These are phyloP conservation scores for Rachicladosporium sp. DNA, from an alignment of 2,329 filamentous ascomycete genomes.

Conservation along the genomic window DNA sequence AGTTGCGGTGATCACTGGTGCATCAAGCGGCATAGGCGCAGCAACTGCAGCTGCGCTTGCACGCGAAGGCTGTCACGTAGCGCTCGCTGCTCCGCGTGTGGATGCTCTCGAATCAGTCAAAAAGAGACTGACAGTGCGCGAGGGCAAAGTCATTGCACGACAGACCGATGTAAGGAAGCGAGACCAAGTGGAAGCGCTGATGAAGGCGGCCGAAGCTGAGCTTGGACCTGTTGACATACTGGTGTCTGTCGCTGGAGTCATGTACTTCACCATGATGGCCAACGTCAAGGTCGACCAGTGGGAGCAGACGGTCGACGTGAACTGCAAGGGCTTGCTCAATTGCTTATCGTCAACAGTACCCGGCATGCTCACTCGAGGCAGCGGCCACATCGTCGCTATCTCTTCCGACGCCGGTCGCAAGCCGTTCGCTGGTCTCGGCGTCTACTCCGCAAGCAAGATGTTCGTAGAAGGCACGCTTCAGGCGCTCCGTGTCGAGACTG, in stretches of 20 bases:
- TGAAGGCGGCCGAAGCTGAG: conserved; percentile 45
- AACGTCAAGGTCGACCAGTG: conserved; percentile 63
- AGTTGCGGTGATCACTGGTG: conserved; percentile 64
- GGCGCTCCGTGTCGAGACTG: conserved; percentile 61
- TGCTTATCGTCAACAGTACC: conserved; percentile 59
- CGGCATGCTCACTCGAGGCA: conserved; percentile 55
- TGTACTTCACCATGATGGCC: conserved; percentile 84
- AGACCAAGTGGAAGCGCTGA: conserved; percentile 53
- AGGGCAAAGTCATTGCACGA: conserved; percentile 54
- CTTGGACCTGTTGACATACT: conserved; percentile 67
- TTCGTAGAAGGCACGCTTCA: conserved; percentile 77
- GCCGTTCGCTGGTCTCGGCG: conserved; percentile 68
- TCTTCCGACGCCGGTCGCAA: conserved; percentile 73
- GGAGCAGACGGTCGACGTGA: conserved; percentile 73
- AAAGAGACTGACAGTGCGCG: conserved; percentile 42
- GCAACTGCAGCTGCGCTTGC: conserved; percentile 59
- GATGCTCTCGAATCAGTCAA: conserved; percentile 58
- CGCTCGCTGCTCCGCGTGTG: conserved; percentile 57
- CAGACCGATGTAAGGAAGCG: conserved; percentile 61
- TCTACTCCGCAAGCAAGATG: conserved; percentile 75
- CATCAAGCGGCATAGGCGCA: conserved; percentile 67
- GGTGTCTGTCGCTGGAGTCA: conserved; percentile 67
- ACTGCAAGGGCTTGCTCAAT: conserved; percentile 72
- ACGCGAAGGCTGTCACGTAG: conserved; percentile 58
- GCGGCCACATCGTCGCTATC: conserved; percentile 66